Conservation (phyloP, 345 rosid genomes). For the Syzygium grande region DNA sequence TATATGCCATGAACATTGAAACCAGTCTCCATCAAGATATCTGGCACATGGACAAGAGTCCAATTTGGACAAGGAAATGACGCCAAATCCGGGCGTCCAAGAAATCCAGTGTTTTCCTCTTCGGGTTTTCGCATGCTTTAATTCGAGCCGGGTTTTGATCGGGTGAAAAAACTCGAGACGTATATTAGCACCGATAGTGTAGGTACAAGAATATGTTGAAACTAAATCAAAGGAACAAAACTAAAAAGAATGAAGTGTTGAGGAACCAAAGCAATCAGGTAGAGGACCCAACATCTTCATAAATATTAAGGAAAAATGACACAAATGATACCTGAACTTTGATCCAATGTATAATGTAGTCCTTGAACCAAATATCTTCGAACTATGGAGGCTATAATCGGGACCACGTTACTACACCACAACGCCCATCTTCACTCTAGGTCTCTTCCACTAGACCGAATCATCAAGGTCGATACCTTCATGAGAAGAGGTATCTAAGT, state of each 20-base stretch:
- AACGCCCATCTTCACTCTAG: background rate
- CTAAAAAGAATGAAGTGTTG: background rate
- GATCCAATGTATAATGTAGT: too few relatives aligned
- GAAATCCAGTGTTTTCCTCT: background rate
- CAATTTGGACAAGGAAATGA: background rate
- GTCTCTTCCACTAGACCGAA: background rate
- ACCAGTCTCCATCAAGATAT: background rate
- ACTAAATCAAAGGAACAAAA: background rate
- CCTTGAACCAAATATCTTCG: too few relatives aligned
- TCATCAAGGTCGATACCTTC: background rate
- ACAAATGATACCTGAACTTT: too few relatives aligned
- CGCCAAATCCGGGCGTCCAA: background rate
- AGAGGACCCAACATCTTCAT: fast-evolving
- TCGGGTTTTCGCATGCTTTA: background rate
- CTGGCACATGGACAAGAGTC: background rate
- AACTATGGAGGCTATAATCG: too few relatives aligned
- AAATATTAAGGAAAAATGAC: background rate
- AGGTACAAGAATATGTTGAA: background rate
- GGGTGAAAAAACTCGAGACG: background rate
- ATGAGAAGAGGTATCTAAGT: fast-evolving
- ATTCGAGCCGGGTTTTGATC: background rate
- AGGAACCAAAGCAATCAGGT: background rate
- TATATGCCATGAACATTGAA: background rate
- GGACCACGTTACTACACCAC: background rate
- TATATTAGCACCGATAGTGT: background rate